A percentile compares a stretch with the other conserved stretches of the same genome.
Evolutionary conservation across 2,329 filamentous ascomycete species (phyloP).

Genomic region (Fusarium lyarnte): DNA sequence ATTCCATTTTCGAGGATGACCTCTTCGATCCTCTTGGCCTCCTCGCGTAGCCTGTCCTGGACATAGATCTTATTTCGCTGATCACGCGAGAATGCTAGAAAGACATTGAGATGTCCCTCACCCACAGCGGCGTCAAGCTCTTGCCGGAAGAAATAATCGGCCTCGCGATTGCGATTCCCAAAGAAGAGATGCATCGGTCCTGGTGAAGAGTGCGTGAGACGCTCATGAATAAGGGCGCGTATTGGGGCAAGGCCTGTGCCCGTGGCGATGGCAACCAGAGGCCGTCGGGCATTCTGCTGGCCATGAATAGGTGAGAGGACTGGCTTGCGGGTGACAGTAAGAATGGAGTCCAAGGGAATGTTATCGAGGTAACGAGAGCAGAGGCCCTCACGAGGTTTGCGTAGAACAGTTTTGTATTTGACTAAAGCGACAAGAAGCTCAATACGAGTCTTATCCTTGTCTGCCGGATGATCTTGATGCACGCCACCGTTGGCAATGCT

Average conservation of each 20-base stretch:
- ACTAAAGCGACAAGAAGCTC: slow-evolving; percentile 88
- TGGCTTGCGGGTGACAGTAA: slow-evolving; percentile 69
- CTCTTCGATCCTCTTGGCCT: slow-evolving; percentile 48
- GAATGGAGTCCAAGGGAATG: slow-evolving; percentile 64
- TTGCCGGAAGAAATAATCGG: slow-evolving; percentile 83
- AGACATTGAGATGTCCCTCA: slow-evolving; percentile 45
- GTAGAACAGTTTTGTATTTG: slow-evolving; percentile 88
- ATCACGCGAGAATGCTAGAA: slow-evolving; percentile 61
- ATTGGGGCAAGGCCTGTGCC: slow-evolving; percentile 90
- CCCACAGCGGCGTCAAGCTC: slow-evolving; percentile 69
- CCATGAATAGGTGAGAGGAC: slow-evolving; percentile 55
- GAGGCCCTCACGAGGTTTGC: slow-evolving; percentile 83
- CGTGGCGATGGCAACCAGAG: slow-evolving; percentile 81
- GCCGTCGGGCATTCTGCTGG: slow-evolving; percentile 52
- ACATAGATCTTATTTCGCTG: slow-evolving; percentile 63
- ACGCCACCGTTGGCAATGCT: slow-evolving; percentile 83
- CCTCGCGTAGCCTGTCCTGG: slow-evolving; percentile 61
- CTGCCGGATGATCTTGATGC: slow-evolving; percentile 45
- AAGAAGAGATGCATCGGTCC: slow-evolving; percentile 75
- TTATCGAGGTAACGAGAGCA: slow-evolving; percentile 86
- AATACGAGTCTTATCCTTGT: slow-evolving; percentile 57
- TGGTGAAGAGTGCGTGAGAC: slow-evolving; percentile 50
- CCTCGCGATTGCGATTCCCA: slow-evolving; percentile 77
- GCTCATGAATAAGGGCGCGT: slow-evolving; percentile 81
- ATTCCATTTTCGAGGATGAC: slow-evolving; percentile 54